Base-by-base conservation (phyloP, 2,329 filamentous ascomycete genomes). In the Hypoxylon sp. region DNA sequence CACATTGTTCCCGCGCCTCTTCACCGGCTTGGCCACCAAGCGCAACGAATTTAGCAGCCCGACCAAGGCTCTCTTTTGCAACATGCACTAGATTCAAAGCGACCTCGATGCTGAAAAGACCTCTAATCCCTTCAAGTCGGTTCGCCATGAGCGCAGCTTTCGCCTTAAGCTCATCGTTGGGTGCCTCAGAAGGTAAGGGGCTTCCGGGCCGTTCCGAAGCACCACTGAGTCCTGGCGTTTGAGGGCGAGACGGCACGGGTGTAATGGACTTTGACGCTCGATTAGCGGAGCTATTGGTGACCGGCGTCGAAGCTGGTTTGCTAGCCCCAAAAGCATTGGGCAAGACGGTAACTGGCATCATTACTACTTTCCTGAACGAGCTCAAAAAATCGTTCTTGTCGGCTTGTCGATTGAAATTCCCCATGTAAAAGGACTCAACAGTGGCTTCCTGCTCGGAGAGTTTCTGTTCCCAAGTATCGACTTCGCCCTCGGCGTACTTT, bases 121-220 rank as follows among this genome's bases (percentile, higher is more conserved):
- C 91, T 63, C 90, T 90, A 71, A 99, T 99, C 30, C 93, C 93
- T 73, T 97, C 94, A 11, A 99, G 79, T 57, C 91, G 87, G 7
- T 90, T 91, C 49, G 93, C 92, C 90, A 99, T 97, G 41, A 99
- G 87, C 0, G 94, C 93, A n/a, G 93, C 91, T 74, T 99, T 99
- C 35, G 94, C 94, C 25, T 93, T 92, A 20, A 99, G 80, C 70
- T 99, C 94, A 47, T 91, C 90, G 0, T 88, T 95, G 1, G 93
- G 93, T 2, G 87, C 88, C 69, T 92, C 87, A 1, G 75, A 73
- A 21, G 73, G 86, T 9, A 80, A 51, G 1, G 77, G 75, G 23
- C 69, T 77, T 8, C 55, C 56, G 20, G 73, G 71, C 7, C 74
- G 67, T 4, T 78, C 77, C 8, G 67, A 59, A 3, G 65, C 59